Base-by-base conservation (phyloP, 257 asterid species). In the Solanum piurae region DNA sequence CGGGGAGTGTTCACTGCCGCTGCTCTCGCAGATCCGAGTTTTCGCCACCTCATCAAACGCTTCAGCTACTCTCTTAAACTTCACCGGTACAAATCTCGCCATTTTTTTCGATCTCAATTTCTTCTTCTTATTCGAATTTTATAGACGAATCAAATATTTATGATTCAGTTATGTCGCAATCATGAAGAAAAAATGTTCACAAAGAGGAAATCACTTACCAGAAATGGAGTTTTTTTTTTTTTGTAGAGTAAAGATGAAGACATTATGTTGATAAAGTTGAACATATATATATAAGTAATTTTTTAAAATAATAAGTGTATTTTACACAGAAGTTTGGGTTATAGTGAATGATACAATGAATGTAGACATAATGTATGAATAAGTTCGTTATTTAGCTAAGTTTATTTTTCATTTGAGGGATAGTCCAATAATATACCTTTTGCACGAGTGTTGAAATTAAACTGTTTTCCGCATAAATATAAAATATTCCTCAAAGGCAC, bases 1-100 rank as follows among this genome's bases (percentile, higher is more conserved):
- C 2, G 66, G 60, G 2, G 97, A 94, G 89, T 96, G 93, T 83
- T 96, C 98, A 92, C 98, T 94, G 71, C 98, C 98, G 93, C 98
- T 96, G 92, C 96, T 94, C 84, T 92, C 95, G 86, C 89, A 92
- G 2, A 93, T 87, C 89, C 92, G 86, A 4, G 58, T 88, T 88
- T 88, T 88, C 31, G 93, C 93, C 90, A 89, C 95, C 90, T 94
- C 95, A 68, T 94, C 93, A 88, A 96, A 96, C 0, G 91, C 96
- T 10, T 92, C 98, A 5, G 93, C 95, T 21, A 92, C 88, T 84
- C 96, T 87, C 37, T 91, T 89, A 91, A 94, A 94, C 86, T 83
- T 92, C 89, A 90, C 92, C 46, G 94, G 94, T 49, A 72, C 58
- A 25, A 91, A 90, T 27, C 84, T 92, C 86, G 87, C 91, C 98